Conservation (phyloP, 1,284 basidiomycete genomes). For the Cryptococcus sp. region DNA sequence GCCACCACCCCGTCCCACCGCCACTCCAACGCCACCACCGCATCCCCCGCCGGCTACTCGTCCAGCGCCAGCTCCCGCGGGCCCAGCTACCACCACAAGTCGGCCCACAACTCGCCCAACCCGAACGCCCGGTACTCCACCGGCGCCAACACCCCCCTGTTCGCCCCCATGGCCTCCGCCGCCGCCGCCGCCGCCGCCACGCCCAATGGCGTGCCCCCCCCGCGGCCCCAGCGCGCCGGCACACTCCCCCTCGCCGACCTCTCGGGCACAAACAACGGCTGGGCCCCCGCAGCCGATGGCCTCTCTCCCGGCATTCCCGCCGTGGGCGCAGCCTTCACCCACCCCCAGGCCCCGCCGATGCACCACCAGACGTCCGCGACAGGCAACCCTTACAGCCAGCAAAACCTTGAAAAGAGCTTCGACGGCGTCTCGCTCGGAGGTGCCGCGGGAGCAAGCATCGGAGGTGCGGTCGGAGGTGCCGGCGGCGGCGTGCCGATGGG, state of each 20-base stretch:
- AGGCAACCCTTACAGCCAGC: constrained; percentile 31
- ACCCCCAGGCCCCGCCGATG: constrained; percentile 21
- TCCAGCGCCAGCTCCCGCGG: constrained; percentile 14
- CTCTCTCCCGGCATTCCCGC: constrained; percentile 9
- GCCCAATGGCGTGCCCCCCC: constrained; percentile 18
- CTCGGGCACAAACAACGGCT: constrained; percentile 18
- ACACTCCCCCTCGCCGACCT: constrained; percentile 42
- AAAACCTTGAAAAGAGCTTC: constrained; percentile 32
- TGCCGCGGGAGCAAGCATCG: constrained; percentile 10
- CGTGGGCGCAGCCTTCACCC: constrained; percentile 12
- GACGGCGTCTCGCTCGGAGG: constrained; percentile 25
- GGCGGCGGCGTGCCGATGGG: constrained; percentile 35
- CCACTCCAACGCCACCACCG: constrained; percentile 17
- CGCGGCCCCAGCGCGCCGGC: constrained; percentile 45
- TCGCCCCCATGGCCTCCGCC: constrained; percentile 17
- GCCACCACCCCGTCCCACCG: constrained; percentile 23
- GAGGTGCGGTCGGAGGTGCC: neutral
- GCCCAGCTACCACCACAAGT: constrained; percentile 20
- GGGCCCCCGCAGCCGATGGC: constrained; percentile 3
- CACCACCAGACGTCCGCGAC: constrained; percentile 34
- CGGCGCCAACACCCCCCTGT: constrained; percentile 18
- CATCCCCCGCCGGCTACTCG: constrained; percentile 11
- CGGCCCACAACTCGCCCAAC: constrained; percentile 41
- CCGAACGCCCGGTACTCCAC: constrained; percentile 43
- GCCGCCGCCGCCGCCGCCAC: constrained; percentile 1